These are phyloP conservation scores for Turritis glabra DNA, from an alignment of 345 rosid genomes.

Conservation along the genomic window DNA sequence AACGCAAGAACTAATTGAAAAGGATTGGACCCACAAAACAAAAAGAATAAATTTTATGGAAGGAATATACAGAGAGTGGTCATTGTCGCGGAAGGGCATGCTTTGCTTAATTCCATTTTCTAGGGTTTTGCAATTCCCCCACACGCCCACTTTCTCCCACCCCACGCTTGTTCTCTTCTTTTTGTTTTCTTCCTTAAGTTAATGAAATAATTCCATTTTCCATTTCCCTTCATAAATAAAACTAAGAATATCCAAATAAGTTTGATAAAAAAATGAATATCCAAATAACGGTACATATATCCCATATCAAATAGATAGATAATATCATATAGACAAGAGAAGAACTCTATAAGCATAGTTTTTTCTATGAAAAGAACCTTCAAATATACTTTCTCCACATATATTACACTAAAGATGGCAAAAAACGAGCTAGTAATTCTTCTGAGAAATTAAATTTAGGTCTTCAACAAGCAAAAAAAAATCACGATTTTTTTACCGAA, in stretches of 20 bases:
- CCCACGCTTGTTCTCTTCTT: conserved; percentile 30
- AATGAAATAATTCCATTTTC: not conserved
- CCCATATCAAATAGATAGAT: no score
- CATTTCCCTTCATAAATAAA: not conserved
- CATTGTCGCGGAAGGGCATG: conserved; percentile 36
- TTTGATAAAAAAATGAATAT: no score
- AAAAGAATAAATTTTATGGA: not conserved
- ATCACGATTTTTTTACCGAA: no score
- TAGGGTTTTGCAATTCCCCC: conserved; percentile 33
- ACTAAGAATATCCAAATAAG: not conserved
- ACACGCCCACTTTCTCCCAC: conserved; percentile 14
- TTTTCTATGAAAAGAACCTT: not conserved
- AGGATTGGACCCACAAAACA: not conserved
- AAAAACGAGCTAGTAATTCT: no score
- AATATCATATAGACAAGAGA: not conserved
- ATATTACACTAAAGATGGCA: no score
- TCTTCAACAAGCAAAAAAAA: no score
- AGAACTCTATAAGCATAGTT: not conserved
- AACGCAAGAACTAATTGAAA: not conserved
- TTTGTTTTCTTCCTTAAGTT: conserved; percentile 17
- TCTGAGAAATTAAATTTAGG: no score
- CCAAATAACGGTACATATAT: not conserved
- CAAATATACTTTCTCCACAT: not conserved
- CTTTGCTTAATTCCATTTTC: conserved; percentile 36
- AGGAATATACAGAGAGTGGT: conserved; percentile 27